phyloP scores from a whole-genome alignment of 1,139 yeast species.

The Diutina scorzettiae region DNA sequence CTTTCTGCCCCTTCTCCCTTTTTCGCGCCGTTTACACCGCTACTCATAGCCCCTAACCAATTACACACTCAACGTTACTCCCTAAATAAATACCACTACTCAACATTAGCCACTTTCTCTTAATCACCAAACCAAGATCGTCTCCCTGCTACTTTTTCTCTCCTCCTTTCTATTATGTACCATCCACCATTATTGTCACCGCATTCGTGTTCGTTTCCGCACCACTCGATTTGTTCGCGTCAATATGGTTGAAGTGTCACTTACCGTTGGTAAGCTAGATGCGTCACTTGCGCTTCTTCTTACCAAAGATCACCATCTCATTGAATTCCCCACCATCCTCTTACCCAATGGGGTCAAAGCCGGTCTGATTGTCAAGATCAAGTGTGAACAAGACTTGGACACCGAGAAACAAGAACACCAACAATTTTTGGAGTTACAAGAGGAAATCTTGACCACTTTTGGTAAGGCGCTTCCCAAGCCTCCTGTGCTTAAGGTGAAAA shows the following conservation, averaged over 20 bases:
- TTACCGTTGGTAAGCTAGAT: slow-evolving; percentile 92
- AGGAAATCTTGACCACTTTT: slow-evolving; percentile 57
- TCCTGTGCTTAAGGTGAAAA: slow-evolving; percentile 62
- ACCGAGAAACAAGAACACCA: slow-evolving; percentile 51
- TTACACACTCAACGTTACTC: too few species aligned
- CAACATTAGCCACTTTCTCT: too few species aligned
- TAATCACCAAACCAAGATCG: too few species aligned
- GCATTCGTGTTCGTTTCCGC: too few species aligned
- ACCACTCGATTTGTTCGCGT: too few species aligned
- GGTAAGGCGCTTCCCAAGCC: slow-evolving; percentile 62
- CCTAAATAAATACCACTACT: too few species aligned
- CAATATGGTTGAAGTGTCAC: slow-evolving; percentile 84
- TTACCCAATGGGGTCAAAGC: slow-evolving; percentile 86
- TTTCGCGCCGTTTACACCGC: too few species aligned
- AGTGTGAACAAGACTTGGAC: slow-evolving; percentile 69
- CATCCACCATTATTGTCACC: too few species aligned
- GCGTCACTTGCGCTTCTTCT: slow-evolving; percentile 86
- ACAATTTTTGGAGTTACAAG: slow-evolving; percentile 56
- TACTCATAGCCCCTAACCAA: too few species aligned
- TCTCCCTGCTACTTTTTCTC: too few species aligned
- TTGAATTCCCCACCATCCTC: slow-evolving; percentile 89
- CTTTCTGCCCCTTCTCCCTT: too few species aligned
- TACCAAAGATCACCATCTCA: slow-evolving; percentile 87
- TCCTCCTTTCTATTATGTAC: too few species aligned
- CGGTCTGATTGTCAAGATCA: slow-evolving; percentile 85